Percentiles rank a stretch among this genome's conserved stretches.
Conservation (phyloP, 768 basidiomycete species). For the Hortiboletus flavorubellus region DNA sequence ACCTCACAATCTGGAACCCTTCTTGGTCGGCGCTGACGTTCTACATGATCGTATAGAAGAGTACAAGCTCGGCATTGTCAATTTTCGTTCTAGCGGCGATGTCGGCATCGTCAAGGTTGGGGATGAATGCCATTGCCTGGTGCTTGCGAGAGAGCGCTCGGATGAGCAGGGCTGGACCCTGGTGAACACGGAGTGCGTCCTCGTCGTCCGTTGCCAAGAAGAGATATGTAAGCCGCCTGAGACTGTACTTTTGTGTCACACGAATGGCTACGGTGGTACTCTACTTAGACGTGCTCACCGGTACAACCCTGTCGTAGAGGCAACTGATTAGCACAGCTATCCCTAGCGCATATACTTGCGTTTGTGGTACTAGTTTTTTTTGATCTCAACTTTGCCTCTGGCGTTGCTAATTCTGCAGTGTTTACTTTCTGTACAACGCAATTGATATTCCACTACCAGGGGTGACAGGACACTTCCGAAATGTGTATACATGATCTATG, state of each 20-base stretch:
- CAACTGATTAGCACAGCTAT: neutral
- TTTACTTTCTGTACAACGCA: neutral
- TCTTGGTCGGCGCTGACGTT: constrained; percentile 3
- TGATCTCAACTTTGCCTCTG: neutral
- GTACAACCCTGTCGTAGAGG: constrained; percentile 2
- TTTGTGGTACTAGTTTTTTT: neutral
- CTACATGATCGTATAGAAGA: constrained; percentile 1
- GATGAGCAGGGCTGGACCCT: constrained; percentile 10
- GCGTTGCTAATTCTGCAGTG: no score
- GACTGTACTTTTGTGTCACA: constrained; percentile 6
- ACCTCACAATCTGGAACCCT: constrained; percentile 2
- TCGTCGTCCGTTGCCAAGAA: constrained; percentile 11
- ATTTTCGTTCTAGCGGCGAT: neutral
- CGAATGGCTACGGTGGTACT: neutral
- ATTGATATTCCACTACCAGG: neutral
- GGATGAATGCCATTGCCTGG: constrained; percentile 8
- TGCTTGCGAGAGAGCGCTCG: neutral
- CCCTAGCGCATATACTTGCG: neutral
- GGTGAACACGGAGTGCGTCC: constrained; percentile 13
- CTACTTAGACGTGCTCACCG: neutral
- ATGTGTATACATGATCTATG: no score
- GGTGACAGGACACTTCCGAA: neutral
- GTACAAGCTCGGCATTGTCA: constrained; percentile 8
- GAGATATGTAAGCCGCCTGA: neutral
- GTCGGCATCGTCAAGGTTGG: neutral